Conservation (phyloP, 306 rosid species). For the Albizia julibrissin region DNA sequence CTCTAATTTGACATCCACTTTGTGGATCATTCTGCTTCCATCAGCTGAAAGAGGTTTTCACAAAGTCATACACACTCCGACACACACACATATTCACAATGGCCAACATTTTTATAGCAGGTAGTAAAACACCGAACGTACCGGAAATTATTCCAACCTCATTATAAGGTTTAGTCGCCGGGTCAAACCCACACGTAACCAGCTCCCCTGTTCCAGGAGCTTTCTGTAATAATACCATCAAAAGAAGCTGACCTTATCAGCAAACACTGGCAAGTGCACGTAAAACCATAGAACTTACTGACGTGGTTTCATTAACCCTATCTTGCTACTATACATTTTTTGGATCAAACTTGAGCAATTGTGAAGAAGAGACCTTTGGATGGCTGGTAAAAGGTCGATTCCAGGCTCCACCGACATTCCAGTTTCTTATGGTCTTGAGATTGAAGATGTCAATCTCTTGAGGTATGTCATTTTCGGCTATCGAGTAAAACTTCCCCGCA, state of each 20-base stretch:
- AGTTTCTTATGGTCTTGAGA: conserved; percentile 47
- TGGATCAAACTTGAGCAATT: not conserved
- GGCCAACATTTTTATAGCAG: not conserved
- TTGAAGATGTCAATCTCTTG: conserved; percentile 65
- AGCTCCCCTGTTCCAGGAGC: conserved; percentile 64
- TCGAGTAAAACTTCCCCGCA: conserved; percentile 56
- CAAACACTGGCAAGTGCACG: not conserved
- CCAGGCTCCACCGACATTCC: conserved; percentile 68
- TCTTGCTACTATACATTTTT: not conserved
- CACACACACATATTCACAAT: not conserved
- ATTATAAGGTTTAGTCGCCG: conserved; percentile 51
- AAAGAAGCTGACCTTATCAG: not conserved
- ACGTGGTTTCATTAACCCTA: not conserved
- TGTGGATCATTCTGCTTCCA: conserved; percentile 59
- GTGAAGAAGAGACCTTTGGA: conserved; percentile 55
- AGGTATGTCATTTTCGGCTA: conserved; percentile 67
- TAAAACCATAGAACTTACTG: not conserved
- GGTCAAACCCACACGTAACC: conserved; percentile 55
- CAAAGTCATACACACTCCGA: not conserved
- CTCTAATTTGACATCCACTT: conserved; percentile 55
- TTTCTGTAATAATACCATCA: conserved; percentile 42
- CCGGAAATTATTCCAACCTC: conserved; percentile 73
- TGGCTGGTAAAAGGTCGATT: conserved; percentile 68
- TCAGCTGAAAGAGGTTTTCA: conserved; percentile 47
- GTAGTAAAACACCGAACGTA: conserved; percentile 17